Percentiles rank a stretch among this genome's conserved stretches.
phyloP scores from a whole-genome alignment of 164 flowering plant genomes.

The Liriodendron chinense region DNA sequence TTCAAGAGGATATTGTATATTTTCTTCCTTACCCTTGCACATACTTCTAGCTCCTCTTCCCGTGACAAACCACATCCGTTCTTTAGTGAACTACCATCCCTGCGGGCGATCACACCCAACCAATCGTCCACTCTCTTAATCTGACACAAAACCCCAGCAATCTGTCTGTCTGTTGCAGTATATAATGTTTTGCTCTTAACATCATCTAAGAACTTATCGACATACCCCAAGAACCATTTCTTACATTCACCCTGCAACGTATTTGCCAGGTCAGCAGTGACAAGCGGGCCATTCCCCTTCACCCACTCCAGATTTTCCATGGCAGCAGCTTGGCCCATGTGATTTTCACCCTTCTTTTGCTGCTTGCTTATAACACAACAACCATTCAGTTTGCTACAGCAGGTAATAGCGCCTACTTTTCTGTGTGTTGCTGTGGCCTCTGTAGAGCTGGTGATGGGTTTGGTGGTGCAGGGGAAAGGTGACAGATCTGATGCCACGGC shows the following conservation, averaged over 20 bases:
- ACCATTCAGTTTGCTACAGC: conserved; percentile 24
- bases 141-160: conserved; percentile 40
- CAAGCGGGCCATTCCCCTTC: conserved; percentile 29
- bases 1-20: conserved; percentile 47
- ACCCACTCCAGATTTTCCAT: conserved; percentile 35
- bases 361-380: conserved; percentile 10
- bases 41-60: conserved; percentile 34
- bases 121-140: conserved; percentile 56
- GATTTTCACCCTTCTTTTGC: conserved; percentile 18
- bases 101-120: conserved; percentile 34
- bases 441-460: conserved; percentile 1
- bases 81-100: conserved; percentile 8
- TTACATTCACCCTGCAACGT: conserved; percentile 39
- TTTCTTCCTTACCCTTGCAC: conserved; percentile 44
- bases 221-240: conserved; percentile 40
- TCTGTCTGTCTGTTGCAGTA: conserved; percentile 26
- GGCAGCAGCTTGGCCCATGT: conserved; percentile 12
- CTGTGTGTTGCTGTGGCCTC: conserved; percentile 11
- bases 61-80: conserved; percentile 6
- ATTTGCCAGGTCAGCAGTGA: conserved; percentile 29
- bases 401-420: conserved; percentile 7
- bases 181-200: conserved; percentile 19
- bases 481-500: conserved; percentile 65
- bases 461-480: conserved; percentile 18
- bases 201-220: conserved; percentile 51